phyloP scores from a whole-genome alignment of 2,329 filamentous ascomycete genomes.

The Fusarium robinianum region DNA sequence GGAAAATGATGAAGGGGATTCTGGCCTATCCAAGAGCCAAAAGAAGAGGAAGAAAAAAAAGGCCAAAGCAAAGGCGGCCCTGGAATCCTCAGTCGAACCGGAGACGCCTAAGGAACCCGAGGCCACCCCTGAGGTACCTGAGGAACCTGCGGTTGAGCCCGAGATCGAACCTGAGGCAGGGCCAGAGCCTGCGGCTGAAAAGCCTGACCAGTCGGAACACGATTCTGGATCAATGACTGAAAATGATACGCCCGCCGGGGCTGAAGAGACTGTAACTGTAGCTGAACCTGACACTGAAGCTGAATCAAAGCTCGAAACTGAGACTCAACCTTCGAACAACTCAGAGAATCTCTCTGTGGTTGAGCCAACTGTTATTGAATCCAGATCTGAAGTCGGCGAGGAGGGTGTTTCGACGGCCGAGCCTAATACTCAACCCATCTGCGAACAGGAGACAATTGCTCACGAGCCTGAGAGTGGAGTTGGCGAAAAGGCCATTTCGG shows the following conservation, averaged over 20 bases:
- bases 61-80: slow-evolving; percentile 29
- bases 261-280: slow-evolving; percentile 36
- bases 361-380: slow-evolving; percentile 21
- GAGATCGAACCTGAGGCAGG: slow-evolving; percentile 26
- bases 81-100: slow-evolving; percentile 21
- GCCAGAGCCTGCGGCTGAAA: slow-evolving; percentile 16
- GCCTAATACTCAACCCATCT: slow-evolving; percentile 20
- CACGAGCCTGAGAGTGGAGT: slow-evolving; percentile 27
- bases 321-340: slow-evolving; percentile 29
- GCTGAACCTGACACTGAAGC: slow-evolving; percentile 36
- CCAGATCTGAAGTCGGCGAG: slow-evolving; percentile 16
- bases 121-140: slow-evolving; percentile 16
- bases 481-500: slow-evolving; percentile 14
- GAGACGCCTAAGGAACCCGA: slow-evolving; percentile 25
- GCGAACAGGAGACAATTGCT: slow-evolving; percentile 26
- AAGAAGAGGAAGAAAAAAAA: slow-evolving; percentile 33
- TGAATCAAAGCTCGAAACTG: slow-evolving; percentile 36
- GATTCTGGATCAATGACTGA: slow-evolving; percentile 27
- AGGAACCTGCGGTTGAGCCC: slow-evolving; percentile 22
- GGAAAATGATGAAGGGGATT: slow-evolving; percentile 30
- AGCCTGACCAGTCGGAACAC: slow-evolving; percentile 14
- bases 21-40: slow-evolving; percentile 36
- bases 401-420: slow-evolving; percentile 17
- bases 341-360: slow-evolving; percentile 18
- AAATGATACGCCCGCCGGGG: slow-evolving; percentile 25